Evolutionary conservation across 2,329 filamentous ascomycete genomes (phyloP).

Genomic region (Lasiodiplodia gonubiensis): DNA sequence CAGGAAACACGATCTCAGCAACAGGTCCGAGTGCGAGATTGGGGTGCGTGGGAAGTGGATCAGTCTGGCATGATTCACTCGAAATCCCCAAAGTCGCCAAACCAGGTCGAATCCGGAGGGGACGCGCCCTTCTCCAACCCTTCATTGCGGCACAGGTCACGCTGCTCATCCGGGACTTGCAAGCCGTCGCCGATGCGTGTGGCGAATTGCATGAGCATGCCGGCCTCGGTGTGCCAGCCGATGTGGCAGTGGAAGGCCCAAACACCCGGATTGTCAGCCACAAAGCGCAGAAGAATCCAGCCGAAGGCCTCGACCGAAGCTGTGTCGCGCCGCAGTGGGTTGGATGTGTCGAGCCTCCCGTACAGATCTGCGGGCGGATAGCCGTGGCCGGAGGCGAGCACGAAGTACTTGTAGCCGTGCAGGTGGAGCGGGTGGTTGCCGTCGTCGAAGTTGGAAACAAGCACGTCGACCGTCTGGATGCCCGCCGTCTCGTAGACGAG

Average conservation of each 20-base stretch:
- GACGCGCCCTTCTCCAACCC: slow-evolving; percentile 57
- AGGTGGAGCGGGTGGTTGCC: slow-evolving; percentile 57
- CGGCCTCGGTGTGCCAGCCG: slow-evolving; percentile 59
- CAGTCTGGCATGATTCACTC: slow-evolving; percentile 6
- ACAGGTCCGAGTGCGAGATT: neutral
- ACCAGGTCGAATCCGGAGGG: slow-evolving; percentile 58
- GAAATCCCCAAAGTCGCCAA: slow-evolving; percentile 36
- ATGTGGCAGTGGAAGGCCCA: slow-evolving; percentile 77
- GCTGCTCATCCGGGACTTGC: slow-evolving; percentile 53
- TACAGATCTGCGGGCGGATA: slow-evolving; percentile 37
- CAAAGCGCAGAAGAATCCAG: slow-evolving; percentile 66
- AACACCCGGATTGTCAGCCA: slow-evolving; percentile 68
- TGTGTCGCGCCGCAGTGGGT: slow-evolving; percentile 69
- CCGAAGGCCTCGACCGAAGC: slow-evolving; percentile 69
- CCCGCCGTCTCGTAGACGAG: slow-evolving; percentile 46
- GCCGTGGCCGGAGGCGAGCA: slow-evolving; percentile 51
- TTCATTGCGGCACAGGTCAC: slow-evolving; percentile 53
- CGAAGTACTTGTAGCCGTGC: slow-evolving; percentile 69
- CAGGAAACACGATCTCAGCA: slow-evolving; percentile 4
- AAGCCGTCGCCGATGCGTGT: slow-evolving; percentile 53
- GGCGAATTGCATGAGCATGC: slow-evolving; percentile 62
- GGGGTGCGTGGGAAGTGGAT: slow-evolving; percentile 22
- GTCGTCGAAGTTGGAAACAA: slow-evolving; percentile 44
- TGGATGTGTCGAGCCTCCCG: slow-evolving; percentile 41
- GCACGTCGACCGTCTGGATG: slow-evolving; percentile 45